These are phyloP conservation scores for Fusarium sp. DNA, from an alignment of 2,329 filamentous ascomycete species.

Conservation along the genomic window DNA sequence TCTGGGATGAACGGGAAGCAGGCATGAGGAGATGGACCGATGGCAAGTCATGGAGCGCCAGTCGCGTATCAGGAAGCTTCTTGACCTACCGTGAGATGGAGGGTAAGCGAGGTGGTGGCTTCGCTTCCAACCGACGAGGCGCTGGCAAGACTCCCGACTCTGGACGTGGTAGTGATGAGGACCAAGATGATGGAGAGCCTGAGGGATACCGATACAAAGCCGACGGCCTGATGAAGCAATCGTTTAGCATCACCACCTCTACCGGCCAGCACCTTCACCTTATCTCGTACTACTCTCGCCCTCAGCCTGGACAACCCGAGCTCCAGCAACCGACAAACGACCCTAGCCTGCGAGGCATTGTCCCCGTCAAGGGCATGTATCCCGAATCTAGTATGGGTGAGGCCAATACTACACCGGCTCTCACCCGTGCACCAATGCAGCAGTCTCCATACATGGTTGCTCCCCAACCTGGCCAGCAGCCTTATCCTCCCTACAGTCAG, in stretches of 20 bases:
- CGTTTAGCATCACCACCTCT: conserved; percentile 97
- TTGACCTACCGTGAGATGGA: conserved; percentile 99
- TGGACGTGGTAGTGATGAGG: conserved; percentile 81
- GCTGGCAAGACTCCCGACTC: conserved; percentile 85
- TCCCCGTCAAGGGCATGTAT: conserved; percentile 93
- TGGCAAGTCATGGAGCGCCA: conserved; percentile 98
- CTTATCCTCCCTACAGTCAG: conserved; percentile 54
- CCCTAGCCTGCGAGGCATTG: conserved; percentile 79
- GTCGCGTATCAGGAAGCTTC: conserved; percentile 96
- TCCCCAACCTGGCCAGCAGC: conserved; percentile 47
- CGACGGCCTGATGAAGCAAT: conserved; percentile 99
- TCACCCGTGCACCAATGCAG: conserved; percentile 78
- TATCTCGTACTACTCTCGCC: conserved; percentile 94
- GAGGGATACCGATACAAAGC: conserved; percentile 95
- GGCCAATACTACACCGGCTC: conserved; percentile 78
- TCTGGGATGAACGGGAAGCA: conserved; percentile 99
- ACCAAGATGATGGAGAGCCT: conserved; percentile 83
- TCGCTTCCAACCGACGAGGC: conserved; percentile 65
- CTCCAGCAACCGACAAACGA: conserved; percentile 86
- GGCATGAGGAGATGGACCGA: conserved; percentile 99
- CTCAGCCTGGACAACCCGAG: conserved; percentile 74
- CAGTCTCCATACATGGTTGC: conserved; percentile 52
- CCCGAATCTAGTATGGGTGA: conserved; percentile 95
- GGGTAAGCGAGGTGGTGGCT: conserved; percentile 88
- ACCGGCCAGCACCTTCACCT: conserved; percentile 90